Base-by-base conservation (phyloP, 768 basidiomycete species). In the Scleroderma citrinum region DNA sequence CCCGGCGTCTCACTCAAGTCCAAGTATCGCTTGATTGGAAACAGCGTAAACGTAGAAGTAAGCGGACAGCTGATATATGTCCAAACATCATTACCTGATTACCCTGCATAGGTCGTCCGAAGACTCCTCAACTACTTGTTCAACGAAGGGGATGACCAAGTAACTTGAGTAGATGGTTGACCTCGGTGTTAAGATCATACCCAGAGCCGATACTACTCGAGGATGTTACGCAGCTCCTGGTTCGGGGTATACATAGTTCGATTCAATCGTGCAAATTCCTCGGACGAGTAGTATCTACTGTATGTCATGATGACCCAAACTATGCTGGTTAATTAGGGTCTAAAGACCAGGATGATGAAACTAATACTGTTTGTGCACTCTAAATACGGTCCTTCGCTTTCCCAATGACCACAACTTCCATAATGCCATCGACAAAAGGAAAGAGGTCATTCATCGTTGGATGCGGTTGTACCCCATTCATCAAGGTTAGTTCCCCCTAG, bases 11-110 rank as follows among this genome's bases (percentile, higher is more conserved):
- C 85, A 3, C 74, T 59, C 1, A 89, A 86, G 64, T 79, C 83
- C 10, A 83, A 81, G 60, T 90, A 91, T 55, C 76, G 80, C 41
- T 69, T 90, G 24, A 83, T 91, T 47, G 89, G 89, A 16, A 92
- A 91, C 63, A 89, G 87, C 49, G 81, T 91, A 7, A 91, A 91
- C 63, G 85, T 90, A 7, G 70, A 71, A 48, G 87, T 90, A 37
- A 50, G 61, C 42, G 29, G 19, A 7, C 12, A n/a, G 13, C 17
- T 29, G 40, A 19, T 3, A 11, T 13, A 10, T n/a, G 2, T 37
- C 46, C 13, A 20, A 20, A 20, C 35, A 14, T 2, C 35, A 35
- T 16, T 36, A n/a, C 38, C n/a, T n/a, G n/a, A n/a, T 37, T 7
- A 49, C 4, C 36, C 7, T 30, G 16, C 14, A 8, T 44, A 65